Percentiles rank a stretch among this genome's conserved stretches.
Conservation (phyloP, 352 stramenopile genomes). For the Albugo candida region DNA sequence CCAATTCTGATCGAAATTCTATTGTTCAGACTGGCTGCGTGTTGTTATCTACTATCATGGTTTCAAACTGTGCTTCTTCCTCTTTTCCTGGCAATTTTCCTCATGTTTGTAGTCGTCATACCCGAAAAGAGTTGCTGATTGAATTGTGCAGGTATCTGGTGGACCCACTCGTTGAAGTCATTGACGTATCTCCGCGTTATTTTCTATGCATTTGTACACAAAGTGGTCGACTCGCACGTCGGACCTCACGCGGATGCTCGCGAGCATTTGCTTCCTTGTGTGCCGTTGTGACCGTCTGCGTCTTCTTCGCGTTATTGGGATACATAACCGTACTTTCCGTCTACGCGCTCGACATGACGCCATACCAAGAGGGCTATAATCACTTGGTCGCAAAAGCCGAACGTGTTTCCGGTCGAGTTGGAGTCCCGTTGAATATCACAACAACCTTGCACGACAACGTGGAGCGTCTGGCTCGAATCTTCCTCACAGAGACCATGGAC, state of each 20-base stretch:
- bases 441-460: conserved; percentile 80
- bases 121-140: neutral
- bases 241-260: conserved; percentile 62
- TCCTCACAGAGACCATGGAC: conserved; percentile 78
- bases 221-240: conserved; percentile 39
- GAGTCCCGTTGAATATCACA: conserved; percentile 71
- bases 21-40: conserved; percentile 26
- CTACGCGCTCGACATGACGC: conserved; percentile 52
- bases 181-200: conserved; percentile 74
- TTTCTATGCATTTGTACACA: conserved; percentile 77
- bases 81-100: conserved; percentile 76
- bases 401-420: conserved; percentile 41
- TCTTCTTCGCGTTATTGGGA: conserved; percentile 70
- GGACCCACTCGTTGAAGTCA: conserved; percentile 71
- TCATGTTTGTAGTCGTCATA: conserved; percentile 24
- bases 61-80: conserved; percentile 72
- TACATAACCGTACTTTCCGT: conserved; percentile 80
- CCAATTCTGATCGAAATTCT: too few species aligned
- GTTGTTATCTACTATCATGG: conserved; percentile 67
- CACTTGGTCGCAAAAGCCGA: conserved; percentile 45
- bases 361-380: conserved; percentile 73
- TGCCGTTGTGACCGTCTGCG: conserved; percentile 66
- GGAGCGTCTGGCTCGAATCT: conserved; percentile 64
- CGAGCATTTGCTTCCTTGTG: conserved; percentile 67
- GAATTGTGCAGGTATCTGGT: conserved; percentile 36